phyloP scores from a whole-genome alignment of 108 stramenopile species.

The Fragilaria radians region DNA sequence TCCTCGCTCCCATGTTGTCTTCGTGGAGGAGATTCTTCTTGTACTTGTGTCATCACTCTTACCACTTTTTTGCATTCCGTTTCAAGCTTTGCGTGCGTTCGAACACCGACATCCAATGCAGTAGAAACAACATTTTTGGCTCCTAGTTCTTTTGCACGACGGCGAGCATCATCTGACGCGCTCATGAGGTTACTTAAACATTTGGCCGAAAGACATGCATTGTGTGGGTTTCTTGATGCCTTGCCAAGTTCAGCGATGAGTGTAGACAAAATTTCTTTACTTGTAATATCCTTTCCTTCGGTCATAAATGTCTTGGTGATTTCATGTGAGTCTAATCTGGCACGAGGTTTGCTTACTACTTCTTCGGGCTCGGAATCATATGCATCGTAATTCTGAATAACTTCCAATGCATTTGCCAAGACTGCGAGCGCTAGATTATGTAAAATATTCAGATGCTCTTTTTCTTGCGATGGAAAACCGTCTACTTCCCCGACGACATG shows the following conservation, averaged over 20 bases:
- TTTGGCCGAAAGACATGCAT: slow-evolving; percentile 77
- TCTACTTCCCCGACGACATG: slow-evolving; percentile 22
- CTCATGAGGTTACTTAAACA: slow-evolving; percentile 67
- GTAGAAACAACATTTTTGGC: slow-evolving; percentile 77
- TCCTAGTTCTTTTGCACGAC: slow-evolving; percentile 66
- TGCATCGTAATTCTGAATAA: slow-evolving; percentile 39
- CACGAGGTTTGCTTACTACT: slow-evolving; percentile 14
- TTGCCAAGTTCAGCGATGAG: slow-evolving; percentile 70
- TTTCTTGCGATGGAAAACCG: slow-evolving; percentile 32
- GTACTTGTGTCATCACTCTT: slow-evolving; percentile 10
- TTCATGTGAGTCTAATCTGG: slow-evolving; percentile 30
- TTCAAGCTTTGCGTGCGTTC: slow-evolving; percentile 77
- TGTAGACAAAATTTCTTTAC: slow-evolving; percentile 62
- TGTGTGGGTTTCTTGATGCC: slow-evolving; percentile 72
- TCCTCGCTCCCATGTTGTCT: neutral
- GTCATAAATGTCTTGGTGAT: slow-evolving; percentile 49
- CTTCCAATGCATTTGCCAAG: slow-evolving; percentile 73
- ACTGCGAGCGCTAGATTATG: slow-evolving; percentile 79
- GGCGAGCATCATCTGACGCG: slow-evolving; percentile 65
- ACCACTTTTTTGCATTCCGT: slow-evolving; percentile 45
- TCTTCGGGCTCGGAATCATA: slow-evolving; percentile 41
- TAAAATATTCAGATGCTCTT: slow-evolving; percentile 53
- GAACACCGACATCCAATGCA: slow-evolving; percentile 70
- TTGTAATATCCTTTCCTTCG: slow-evolving; percentile 52
- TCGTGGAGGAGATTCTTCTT: neutral